phyloP scores from a whole-genome alignment of 768 basidiomycete species.

The Kwoniella sp. region DNA sequence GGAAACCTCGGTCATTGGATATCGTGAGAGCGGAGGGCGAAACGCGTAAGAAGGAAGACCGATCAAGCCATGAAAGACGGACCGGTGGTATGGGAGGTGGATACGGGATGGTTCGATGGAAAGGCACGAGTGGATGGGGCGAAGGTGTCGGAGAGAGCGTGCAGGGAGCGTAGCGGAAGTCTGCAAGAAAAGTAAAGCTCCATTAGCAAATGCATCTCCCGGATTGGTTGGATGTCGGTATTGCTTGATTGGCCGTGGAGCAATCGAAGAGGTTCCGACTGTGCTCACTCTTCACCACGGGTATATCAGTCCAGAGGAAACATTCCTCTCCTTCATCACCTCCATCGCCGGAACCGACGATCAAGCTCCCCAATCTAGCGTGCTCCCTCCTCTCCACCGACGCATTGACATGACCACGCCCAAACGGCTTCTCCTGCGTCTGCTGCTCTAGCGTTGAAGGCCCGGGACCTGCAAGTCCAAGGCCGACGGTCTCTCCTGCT shows the following conservation, averaged over 20 bases:
- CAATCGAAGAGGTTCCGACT: not conserved
- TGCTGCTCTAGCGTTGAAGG: constrained; percentile 18
- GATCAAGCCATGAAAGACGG: constrained; percentile 52
- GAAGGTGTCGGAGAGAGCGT: constrained; percentile 43
- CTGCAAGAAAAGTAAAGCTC: constrained; percentile 15
- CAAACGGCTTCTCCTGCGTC: not conserved
- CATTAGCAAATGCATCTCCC: too few relatives aligned
- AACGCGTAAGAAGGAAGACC: constrained; percentile 50
- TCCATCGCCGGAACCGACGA: constrained; percentile 43
- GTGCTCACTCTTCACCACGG: constrained; percentile 45
- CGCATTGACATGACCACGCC: not conserved
- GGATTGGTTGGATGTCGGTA: too few relatives aligned
- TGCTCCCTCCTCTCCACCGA: constrained; percentile 19
- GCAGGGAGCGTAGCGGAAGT: constrained; percentile 51
- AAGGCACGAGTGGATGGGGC: constrained; percentile 39
- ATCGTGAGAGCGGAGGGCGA: constrained; percentile 43
- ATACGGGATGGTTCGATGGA: constrained; percentile 49
- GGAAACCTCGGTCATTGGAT: constrained; percentile 82
- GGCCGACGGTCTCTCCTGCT: not conserved
- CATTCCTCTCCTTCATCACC: constrained; percentile 47
- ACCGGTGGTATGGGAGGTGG: constrained; percentile 36
- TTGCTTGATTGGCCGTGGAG: too few relatives aligned
- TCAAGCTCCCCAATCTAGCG: constrained; percentile 32
- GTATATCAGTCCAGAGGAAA: constrained; percentile 51
- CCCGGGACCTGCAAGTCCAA: constrained; percentile 22